A percentile compares a stretch with the other conserved stretches of the same genome.
Conservation (phyloP, 345 rosid species). For the Pugionium cornutum region DNA sequence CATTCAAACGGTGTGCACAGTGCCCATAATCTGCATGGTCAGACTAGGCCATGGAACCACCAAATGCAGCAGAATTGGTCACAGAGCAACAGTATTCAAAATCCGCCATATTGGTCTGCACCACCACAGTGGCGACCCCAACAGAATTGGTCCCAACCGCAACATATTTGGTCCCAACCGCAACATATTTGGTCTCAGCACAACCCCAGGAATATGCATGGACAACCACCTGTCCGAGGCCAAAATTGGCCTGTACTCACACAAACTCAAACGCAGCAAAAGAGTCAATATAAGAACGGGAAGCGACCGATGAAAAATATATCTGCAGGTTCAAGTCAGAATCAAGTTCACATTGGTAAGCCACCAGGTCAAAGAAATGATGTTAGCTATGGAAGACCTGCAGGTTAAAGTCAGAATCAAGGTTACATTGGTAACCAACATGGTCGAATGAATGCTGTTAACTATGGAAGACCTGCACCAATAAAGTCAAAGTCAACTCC, state of each 20-base stretch:
- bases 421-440: conserved; percentile 11
- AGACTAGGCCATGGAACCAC: conserved; percentile 32
- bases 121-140: background rate
- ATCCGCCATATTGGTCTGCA: conserved; percentile 31
- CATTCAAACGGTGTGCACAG: conserved; percentile 24
- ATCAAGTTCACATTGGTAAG: conserved; percentile 15
- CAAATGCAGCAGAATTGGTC: conserved; percentile 38
- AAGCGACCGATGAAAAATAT: conserved; percentile 8
- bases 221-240: conserved; percentile 27
- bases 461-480: conserved; percentile 25
- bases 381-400: background rate
- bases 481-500: conserved; percentile 30
- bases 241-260: conserved; percentile 18
- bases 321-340: conserved; percentile 37
- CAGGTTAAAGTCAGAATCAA: conserved; percentile 16
- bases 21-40: conserved; percentile 22
- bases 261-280: conserved; percentile 32
- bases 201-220: conserved; percentile 25
- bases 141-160: too few relatives aligned
- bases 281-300: conserved; percentile 24
- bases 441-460: conserved; percentile 8
- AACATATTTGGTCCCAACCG: conserved; percentile 13
- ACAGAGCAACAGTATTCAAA: conserved; percentile 19
- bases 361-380: conserved; percentile 18
- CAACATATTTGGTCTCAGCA: conserved; percentile 36